Conservation (phyloP, 1,284 basidiomycete genomes). For the Boletellus dicymbophilus region DNA sequence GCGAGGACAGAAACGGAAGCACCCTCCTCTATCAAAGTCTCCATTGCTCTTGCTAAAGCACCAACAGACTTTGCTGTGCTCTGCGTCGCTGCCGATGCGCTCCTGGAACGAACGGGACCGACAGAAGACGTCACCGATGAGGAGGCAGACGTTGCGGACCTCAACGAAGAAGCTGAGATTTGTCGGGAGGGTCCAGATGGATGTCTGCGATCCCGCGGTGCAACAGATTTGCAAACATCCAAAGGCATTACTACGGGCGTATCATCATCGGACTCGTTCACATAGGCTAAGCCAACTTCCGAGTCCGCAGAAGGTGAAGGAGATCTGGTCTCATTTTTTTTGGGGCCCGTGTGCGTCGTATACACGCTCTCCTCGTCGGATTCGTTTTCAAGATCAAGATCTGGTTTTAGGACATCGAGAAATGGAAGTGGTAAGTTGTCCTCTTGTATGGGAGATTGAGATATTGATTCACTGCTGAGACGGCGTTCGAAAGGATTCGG, state of each 20-base stretch:
- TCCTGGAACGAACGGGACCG: conserved; percentile 23
- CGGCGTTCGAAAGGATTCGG: conserved; percentile 36
- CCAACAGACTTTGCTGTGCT: conserved; percentile 28
- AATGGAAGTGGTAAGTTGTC: conserved; percentile 39
- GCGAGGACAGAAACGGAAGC: conserved; percentile 30
- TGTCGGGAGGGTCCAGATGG: conserved; percentile 24
- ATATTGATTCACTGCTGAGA: conserved; percentile 32
- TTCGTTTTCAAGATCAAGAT: conserved; percentile 23
- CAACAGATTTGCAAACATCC: conserved; percentile 35
- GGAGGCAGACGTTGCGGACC: conserved; percentile 21
- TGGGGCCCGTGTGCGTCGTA: conserved; percentile 28
- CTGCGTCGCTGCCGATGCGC: conserved; percentile 32
- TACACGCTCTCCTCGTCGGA: conserved; percentile 38
- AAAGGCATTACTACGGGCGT: conserved; percentile 34
- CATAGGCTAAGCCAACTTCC: conserved; percentile 50
- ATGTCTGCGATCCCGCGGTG: conserved; percentile 6
- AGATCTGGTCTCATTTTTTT: conserved; percentile 29
- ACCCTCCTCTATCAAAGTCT: conserved; percentile 49
- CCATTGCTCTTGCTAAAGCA: conserved; percentile 49
- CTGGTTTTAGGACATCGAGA: conserved; percentile 41
- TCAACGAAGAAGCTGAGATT: conserved; percentile 22
- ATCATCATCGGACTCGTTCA: conserved; percentile 47
- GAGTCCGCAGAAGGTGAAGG: conserved; percentile 45
- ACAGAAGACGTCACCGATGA: conserved; percentile 24
- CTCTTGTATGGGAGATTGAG: conserved; percentile 29